Conservation (phyloP, 768 basidiomycete species). For the Saitozyma sp. region DNA sequence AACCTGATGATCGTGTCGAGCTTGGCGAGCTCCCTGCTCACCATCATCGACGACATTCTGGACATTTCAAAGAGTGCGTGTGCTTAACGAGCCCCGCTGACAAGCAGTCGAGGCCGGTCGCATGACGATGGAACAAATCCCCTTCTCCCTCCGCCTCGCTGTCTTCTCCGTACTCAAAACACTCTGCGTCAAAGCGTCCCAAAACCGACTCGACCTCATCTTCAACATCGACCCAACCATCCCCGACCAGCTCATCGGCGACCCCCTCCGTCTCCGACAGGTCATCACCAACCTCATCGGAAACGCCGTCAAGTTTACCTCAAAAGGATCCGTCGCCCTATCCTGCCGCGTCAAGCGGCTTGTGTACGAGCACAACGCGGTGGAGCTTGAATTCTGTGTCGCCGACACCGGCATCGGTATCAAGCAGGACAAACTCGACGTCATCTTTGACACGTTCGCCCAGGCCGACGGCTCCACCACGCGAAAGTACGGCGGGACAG, state of each 20-base stretch:
- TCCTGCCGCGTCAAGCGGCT: slow-evolving; percentile 62
- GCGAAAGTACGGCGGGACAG: slow-evolving; percentile 96
- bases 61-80: slow-evolving; percentile 97
- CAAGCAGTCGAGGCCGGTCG: slow-evolving; percentile 89
- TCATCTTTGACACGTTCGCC: slow-evolving; percentile 98
- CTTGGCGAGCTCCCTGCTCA: slow-evolving; percentile 82
- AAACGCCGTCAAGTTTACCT: slow-evolving; percentile 97
- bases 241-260: slow-evolving; percentile 94
- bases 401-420: slow-evolving; percentile 98
- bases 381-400: slow-evolving; percentile 94
- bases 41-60: slow-evolving; percentile 98
- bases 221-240: slow-evolving; percentile 95
- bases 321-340: slow-evolving; percentile 87
- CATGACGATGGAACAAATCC: slow-evolving; percentile 99
- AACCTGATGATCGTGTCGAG: slow-evolving; percentile 93
- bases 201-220: slow-evolving; percentile 92
- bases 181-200: slow-evolving; percentile 92
- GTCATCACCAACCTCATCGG: slow-evolving; percentile 51
- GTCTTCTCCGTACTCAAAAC: slow-evolving; percentile 98
- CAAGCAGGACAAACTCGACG: slow-evolving; percentile 93
- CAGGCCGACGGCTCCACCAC: slow-evolving; percentile 99
- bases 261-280: slow-evolving; percentile 88
- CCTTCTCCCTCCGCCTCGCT: slow-evolving; percentile 93
- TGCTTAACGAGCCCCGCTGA: slow-evolving; percentile 15
- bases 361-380: slow-evolving; percentile 68